Base-by-base conservation (phyloP, 2,329 filamentous ascomycete genomes). In the Ophiostoma ulmi region DNA sequence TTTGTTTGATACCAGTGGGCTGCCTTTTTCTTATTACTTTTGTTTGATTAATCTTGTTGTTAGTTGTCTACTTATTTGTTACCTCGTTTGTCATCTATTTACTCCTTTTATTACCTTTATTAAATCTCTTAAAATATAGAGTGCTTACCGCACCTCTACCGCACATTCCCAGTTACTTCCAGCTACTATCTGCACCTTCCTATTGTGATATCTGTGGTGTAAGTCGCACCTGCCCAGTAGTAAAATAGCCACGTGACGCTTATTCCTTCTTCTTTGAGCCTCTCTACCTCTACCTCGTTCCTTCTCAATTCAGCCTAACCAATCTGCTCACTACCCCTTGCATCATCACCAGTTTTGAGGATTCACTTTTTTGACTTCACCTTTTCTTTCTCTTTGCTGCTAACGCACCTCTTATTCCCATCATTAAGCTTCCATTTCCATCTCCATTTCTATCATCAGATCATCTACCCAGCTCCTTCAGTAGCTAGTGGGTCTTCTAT, bases 1-100 rank as follows among this genome's bases (percentile, higher is more conserved):
- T 58, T 58, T 58, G 52, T 58, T 26, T 26, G n/a, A 58, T 58
- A 58, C 52, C 52, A 58, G 22, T 58, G 17, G 44, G 44, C 44
- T 48, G 44, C 31, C 31, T 48, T 48, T 17, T 8, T 48, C 2
- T 39, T 3, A 22, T 22, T 17, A 17, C 17, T 36, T 58, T 63
- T 63, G 13, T 63, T 48, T 48, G 5, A 2, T 20, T 20, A 20
- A 11, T 41, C 11, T 26, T 44, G 3, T 48, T 48, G 5, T 48
- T 48, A 44, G 13, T 67, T 48, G 22, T 26, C 22, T 52, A 26
- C 22, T 10, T 68, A 0, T 35, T 35, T 1, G 17, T 63, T 63
- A 44, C 3, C 1, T 55, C n/a, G 6, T 55, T 22, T 55, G 48
- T 22, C n/a, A 55, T 55, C n/a, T 55, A 20, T 22, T 55, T n/a